phyloP scores from a whole-genome alignment of 371 early-diverging fungal species.

The Vairimorpha ceranae region DNA sequence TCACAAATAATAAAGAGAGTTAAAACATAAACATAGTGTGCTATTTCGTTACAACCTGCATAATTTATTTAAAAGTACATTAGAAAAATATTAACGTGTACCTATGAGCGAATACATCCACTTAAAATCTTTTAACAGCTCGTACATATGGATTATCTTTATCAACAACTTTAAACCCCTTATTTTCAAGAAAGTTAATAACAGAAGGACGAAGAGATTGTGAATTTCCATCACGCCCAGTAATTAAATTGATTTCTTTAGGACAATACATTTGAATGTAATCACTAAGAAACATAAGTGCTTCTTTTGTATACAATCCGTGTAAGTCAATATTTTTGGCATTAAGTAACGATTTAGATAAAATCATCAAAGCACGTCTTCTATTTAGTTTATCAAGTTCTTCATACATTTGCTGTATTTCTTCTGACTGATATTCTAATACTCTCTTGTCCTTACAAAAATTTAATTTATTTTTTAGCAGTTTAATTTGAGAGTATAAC shows the following conservation, averaged over 20 bases:
- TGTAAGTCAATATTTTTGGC: conserved; percentile 10
- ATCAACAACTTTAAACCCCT: neutral
- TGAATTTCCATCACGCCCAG: conserved; percentile 9
- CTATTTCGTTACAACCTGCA: too few relatives aligned
- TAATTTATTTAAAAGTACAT: too few relatives aligned
- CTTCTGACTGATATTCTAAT: neutral
- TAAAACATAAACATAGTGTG: too few relatives aligned
- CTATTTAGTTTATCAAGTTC: conserved; percentile 4
- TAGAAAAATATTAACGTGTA: too few relatives aligned
- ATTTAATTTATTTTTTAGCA: neutral
- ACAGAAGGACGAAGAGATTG: neutral
- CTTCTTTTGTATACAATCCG: conserved; percentile 10
- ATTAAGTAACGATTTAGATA: conserved; percentile 12
- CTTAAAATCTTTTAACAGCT: neutral
- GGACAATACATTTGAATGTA: conserved; percentile 12
- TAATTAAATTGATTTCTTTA: conserved; percentile 3
- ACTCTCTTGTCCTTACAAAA: neutral
- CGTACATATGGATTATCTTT: neutral
- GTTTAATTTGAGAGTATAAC: neutral
- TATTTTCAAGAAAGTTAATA: conserved; percentile 1
- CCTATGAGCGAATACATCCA: too few relatives aligned
- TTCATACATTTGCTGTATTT: neutral
- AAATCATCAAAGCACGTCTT: neutral
- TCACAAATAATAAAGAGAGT: too few relatives aligned
- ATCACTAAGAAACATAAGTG: conserved; percentile 22